These are phyloP conservation scores for Asterochloris erici DNA, from an alignment of 139 green algal genomes.

Conservation along the genomic window DNA sequence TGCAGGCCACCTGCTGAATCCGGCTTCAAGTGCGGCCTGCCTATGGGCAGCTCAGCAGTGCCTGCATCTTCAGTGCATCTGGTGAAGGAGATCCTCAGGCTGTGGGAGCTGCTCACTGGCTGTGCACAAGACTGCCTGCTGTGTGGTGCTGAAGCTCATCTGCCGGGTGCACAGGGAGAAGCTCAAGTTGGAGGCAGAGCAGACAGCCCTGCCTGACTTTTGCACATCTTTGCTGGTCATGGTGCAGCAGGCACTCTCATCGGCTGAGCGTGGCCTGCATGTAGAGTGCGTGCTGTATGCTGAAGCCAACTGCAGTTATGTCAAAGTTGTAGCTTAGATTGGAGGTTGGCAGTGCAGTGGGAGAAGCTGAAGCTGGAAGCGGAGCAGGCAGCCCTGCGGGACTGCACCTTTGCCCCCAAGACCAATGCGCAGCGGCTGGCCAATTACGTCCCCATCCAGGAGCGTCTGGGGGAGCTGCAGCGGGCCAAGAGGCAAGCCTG, in stretches of 20 bases:
- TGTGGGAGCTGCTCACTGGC: no score
- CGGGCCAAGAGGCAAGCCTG: slow-evolving; percentile 7
- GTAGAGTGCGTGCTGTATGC: no score
- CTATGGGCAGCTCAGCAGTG: not conserved
- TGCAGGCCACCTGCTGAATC: not conserved
- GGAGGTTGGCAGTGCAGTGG: slow-evolving; percentile 16
- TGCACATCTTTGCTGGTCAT: not conserved
- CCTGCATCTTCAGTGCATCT: not conserved
- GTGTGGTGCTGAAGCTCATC: no score
- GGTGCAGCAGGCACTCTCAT: no score
- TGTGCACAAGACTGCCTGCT: no score
- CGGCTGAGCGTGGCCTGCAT: no score
- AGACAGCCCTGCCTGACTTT: not conserved
- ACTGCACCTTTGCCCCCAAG: slow-evolving; percentile 39
- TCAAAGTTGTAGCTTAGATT: not conserved
- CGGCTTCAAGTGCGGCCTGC: not conserved
- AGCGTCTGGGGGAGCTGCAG: slow-evolving; percentile 27
- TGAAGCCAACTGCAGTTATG: not conserved
- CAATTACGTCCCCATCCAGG: slow-evolving; percentile 24
- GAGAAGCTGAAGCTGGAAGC: slow-evolving; percentile 17
- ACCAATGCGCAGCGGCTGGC: not conserved
- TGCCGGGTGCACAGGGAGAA: no score
- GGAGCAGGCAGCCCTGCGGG: slow-evolving; percentile 23
- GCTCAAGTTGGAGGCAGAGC: not conserved
- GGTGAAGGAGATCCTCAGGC: no score